Conservation (phyloP, 306 rosid species). For the Corylus avellana region DNA sequence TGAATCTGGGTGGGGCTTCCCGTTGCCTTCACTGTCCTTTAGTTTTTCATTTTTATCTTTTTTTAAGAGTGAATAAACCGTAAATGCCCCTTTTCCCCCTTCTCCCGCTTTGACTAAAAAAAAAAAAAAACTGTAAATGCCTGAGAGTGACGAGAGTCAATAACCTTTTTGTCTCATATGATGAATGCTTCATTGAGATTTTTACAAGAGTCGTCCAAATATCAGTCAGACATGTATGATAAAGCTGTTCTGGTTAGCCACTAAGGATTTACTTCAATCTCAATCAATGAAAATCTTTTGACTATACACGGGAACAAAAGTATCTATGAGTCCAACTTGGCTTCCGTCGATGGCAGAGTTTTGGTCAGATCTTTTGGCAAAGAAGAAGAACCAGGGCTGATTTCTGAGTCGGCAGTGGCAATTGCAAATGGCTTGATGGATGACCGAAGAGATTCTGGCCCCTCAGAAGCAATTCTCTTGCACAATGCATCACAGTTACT, state of each 20-base stretch:
- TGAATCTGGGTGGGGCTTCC: background rate
- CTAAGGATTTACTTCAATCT: slow-evolving; percentile 26
- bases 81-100: too few species aligned
- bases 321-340: slow-evolving; percentile 44
- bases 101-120: too few species aligned
- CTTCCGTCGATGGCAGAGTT: slow-evolving; percentile 43
- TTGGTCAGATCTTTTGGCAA: slow-evolving; percentile 28
- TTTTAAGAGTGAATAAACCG: background rate
- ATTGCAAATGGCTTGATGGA: slow-evolving; percentile 60
- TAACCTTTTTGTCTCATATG: background rate
- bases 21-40: background rate
- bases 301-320: slow-evolving; percentile 30
- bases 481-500: slow-evolving; percentile 86
- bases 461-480: slow-evolving; percentile 69
- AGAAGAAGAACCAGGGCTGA: slow-evolving; percentile 30
- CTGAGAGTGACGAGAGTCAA: too few species aligned
- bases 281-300: slow-evolving; percentile 29
- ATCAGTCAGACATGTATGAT: slow-evolving; percentile 14
- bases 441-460: slow-evolving; percentile 73
- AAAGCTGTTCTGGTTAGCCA: slow-evolving; percentile 19
- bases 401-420: slow-evolving; percentile 26
- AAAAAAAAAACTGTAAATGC: background rate
- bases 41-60: background rate
- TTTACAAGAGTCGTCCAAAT: slow-evolving; percentile 21
- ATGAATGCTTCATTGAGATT: slow-evolving; percentile 22